These are phyloP conservation scores for Takakia lepidozioides DNA, from an alignment of 225 moss, liverwort and hornwort genomes.

Conservation along the genomic window DNA sequence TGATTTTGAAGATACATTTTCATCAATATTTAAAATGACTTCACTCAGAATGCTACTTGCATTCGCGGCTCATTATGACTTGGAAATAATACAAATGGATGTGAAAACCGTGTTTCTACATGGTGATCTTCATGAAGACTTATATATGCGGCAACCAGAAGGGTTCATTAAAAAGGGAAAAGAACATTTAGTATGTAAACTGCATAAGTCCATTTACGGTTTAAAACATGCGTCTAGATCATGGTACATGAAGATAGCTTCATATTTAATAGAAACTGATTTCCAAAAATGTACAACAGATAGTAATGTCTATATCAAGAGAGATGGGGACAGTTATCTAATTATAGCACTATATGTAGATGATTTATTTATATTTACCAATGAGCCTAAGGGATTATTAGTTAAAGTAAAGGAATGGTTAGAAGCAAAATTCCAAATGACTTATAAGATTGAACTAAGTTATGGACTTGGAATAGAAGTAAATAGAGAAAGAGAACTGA, in stretches of 20 bases:
- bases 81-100: not conserved
- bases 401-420: not conserved
- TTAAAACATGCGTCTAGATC: conserved; percentile 1
- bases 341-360: not conserved
- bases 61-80: conserved; percentile 1
- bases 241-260: conserved; percentile 2
- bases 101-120: conserved; percentile 1
- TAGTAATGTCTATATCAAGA: conserved; percentile 3
- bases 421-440: not conserved
- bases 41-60: not conserved
- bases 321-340: not conserved
- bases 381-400: not conserved
- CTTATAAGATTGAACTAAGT: not conserved
- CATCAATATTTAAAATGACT: not conserved
- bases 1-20: not conserved
- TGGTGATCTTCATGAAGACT: conserved; percentile 2
- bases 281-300: conserved; percentile 1
- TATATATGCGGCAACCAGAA: conserved; percentile 2
- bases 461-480: not conserved
- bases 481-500: not conserved
- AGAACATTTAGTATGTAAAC: not conserved
- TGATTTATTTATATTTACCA: not conserved
- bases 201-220: conserved; percentile 2
- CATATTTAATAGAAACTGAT: not conserved
- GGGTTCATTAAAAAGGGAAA: not conserved